Conservation (phyloP, 1,284 basidiomycete species). For the Leccinum solheimii region DNA sequence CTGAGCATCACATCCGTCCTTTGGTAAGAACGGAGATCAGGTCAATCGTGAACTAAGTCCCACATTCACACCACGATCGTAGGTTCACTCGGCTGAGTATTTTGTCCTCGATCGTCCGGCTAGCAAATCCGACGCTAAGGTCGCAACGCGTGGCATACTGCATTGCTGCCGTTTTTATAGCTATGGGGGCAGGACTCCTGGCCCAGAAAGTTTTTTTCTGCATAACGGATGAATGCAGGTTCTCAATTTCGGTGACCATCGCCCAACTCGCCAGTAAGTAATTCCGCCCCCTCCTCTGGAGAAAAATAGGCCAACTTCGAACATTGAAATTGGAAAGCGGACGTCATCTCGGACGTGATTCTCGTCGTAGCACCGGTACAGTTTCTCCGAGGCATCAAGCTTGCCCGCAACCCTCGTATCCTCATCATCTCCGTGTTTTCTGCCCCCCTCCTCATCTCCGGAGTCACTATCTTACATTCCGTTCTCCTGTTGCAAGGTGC, state of each 20-base stretch:
- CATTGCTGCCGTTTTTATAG: conserved; percentile 21
- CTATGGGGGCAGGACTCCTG: conserved; percentile 17
- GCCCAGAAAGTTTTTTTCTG: conserved; percentile 25
- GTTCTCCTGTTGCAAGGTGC: conserved; percentile 17
- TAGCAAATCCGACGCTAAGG: conserved; percentile 17
- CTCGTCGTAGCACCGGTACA: conserved; percentile 21
- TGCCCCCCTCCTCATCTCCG: conserved; percentile 25
- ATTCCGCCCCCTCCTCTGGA: not conserved
- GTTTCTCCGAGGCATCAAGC: conserved; percentile 18
- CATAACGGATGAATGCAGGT: conserved; percentile 1
- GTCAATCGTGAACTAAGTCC: not conserved
- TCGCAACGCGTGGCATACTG: conserved; percentile 17
- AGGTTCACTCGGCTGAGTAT: conserved; percentile 32
- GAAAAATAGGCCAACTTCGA: not conserved
- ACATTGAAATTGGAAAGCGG: conserved; percentile 15
- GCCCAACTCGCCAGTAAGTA: conserved; percentile 29
- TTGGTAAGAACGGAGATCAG: conserved; percentile 18
- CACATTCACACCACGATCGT: not conserved
- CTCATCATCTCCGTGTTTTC: conserved; percentile 27
- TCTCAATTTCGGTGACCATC: conserved; percentile 10
- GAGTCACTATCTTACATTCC: conserved; percentile 29
- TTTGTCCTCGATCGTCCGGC: conserved; percentile 25
- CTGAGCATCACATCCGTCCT: conserved; percentile 21
- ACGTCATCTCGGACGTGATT: conserved; percentile 22
- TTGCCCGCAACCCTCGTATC: conserved; percentile 16